Conservation (phyloP, 2,329 filamentous ascomycete species). For the Penicillium sp. region DNA sequence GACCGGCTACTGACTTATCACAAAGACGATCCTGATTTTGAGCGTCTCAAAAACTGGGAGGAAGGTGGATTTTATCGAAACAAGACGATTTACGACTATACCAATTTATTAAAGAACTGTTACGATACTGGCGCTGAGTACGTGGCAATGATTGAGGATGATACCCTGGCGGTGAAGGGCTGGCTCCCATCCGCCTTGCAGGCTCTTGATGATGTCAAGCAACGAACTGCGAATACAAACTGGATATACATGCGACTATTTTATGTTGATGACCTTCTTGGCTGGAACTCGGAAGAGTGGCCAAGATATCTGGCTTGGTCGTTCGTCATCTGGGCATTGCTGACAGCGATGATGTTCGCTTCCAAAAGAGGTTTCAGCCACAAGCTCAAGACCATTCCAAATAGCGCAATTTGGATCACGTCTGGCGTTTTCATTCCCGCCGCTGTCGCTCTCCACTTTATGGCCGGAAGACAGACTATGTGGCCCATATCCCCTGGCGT, state of each 20-base stretch:
- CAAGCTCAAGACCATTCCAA: not conserved
- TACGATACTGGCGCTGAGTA: not conserved
- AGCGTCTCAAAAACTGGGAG: not conserved
- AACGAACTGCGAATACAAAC: not conserved
- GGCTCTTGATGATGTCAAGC: not conserved
- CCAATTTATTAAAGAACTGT: not conserved
- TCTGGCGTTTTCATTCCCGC: not conserved
- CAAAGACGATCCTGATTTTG: not conserved
- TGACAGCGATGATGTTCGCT: not conserved
- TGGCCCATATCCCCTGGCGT: not conserved
- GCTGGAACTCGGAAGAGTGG: not conserved
- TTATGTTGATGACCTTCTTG: not conserved
- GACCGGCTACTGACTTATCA: not conserved
- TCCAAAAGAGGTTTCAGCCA: not conserved
- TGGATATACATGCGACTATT: constrained; percentile 9
- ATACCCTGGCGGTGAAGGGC: not conserved
- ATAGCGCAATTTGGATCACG: not conserved
- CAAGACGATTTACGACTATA: not conserved
- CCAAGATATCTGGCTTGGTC: not conserved
- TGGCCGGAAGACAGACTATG: not conserved
- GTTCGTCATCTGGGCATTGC: not conserved
- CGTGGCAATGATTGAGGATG: not conserved
- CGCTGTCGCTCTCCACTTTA: not conserved
- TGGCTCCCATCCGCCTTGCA: not conserved
- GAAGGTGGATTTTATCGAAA: not conserved